These are phyloP conservation scores for Allium fistulosum DNA, from an alignment of 106 monocot genomes.

Conservation along the genomic window DNA sequence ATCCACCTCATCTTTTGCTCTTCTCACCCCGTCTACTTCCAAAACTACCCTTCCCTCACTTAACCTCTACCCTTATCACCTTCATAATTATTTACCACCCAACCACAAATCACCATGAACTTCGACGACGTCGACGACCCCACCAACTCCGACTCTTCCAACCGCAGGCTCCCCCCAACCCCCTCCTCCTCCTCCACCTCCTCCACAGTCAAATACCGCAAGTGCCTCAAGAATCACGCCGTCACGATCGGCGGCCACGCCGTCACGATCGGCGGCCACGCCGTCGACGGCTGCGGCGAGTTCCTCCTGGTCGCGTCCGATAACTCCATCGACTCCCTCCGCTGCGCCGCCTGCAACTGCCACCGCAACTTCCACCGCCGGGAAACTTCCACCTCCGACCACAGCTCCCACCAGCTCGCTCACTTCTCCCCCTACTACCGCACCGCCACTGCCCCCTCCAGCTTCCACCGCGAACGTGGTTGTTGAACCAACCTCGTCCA, in stretches of 20 bases:
- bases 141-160: neutral
- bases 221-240: constrained; percentile 89
- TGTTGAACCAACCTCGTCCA: no score
- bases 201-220: constrained; percentile 37
- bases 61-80: no score
- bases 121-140: constrained; percentile 10
- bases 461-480: no score
- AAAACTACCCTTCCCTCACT: no score
- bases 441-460: constrained; percentile 9
- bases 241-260: constrained; percentile 73
- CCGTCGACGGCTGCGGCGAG: constrained; percentile 93
- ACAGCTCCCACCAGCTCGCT: neutral
- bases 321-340: constrained; percentile 72
- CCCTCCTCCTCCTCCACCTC: neutral
- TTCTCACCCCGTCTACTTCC: no score
- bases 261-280: no score
- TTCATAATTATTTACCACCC: no score
- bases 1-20: no score
- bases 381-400: constrained; percentile 16
- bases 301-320: constrained; percentile 79
- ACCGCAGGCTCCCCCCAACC: neutral
- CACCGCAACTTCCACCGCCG: constrained; percentile 98
- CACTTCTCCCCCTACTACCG: neutral
- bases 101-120: neutral
- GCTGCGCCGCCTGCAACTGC: constrained; percentile 90